Evolutionary conservation across 495 filamentous ascomycete species (phyloP), one percentile per base, ranked within the genome.

Genomic region (Penicillium manginii): DNA sequence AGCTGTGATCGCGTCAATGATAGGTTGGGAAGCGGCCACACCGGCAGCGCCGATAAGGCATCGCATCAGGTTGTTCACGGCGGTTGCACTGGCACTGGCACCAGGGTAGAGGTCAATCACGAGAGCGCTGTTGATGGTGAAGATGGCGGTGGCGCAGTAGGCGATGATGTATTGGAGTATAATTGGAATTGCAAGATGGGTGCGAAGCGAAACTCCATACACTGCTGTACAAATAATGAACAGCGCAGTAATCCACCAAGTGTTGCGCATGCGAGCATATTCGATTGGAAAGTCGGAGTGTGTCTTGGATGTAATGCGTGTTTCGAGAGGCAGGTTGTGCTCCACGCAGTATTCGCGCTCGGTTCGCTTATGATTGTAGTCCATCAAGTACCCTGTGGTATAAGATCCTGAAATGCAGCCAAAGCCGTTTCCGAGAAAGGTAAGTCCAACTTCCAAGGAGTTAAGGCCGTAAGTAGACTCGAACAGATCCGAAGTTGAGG

Each of bases 1-100:
- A 4, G 76, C 64, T 2, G 85, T 86, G 58, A 91, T 76, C 0
- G 71, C 78, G 43, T 84, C 71, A 37, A 88, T 84, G 71, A 91
- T 84, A 6, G 84, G 83, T 47, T 83, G 77, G 26, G 89, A 82
- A 10, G 79, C 75, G 4, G 84, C 88, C 12, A 85, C 86, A 23
- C 83, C 84, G 0, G 73, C 88, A 2, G 88, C 89, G 14, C 88
- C 88, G 12, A 91, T 66, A 26, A 87, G 59, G 63, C 88, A 91
- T 19, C 88, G 70, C 23, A 85, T 83, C 40, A 92, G 66, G 62
- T 92, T 91, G 64, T 89, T 89, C 8, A 86, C 84, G 0, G 89
- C 89, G 0, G 87, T 87, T 0, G 86, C 88, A 10, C 88, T 86
- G 0, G 83, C 84, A 3, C 86, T 85, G 2, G 71, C 78, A 2